Percentiles rank a stretch among this genome's conserved stretches.
phyloP scores from a whole-genome alignment of 257 asterid genomes.

The Echites panduratus region DNA sequence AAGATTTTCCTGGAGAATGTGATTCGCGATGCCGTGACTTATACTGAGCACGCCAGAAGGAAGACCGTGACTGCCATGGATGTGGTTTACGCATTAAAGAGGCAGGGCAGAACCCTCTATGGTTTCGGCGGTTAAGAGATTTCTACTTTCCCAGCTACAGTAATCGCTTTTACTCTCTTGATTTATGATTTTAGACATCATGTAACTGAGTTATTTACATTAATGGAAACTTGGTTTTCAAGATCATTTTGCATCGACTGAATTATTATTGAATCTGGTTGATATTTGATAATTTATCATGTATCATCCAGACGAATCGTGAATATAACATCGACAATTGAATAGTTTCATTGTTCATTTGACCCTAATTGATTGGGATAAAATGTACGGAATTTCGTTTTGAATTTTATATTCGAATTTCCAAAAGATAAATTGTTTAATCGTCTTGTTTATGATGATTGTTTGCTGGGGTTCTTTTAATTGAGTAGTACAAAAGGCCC shows the following conservation, averaged over 20 bases:
- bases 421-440: not conserved
- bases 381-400: not conserved
- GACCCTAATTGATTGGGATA: not conserved
- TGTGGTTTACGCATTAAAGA: constrained; percentile 27
- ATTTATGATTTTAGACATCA: not conserved
- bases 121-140: constrained; percentile 24
- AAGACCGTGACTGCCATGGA: constrained; percentile 33
- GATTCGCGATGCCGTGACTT: constrained; percentile 32
- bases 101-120: constrained; percentile 31
- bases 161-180: not conserved
- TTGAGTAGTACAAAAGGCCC: not conserved
- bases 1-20: constrained; percentile 33
- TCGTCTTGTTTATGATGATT: not conserved
- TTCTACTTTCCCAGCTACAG: too few species aligned
- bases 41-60: constrained; percentile 30
- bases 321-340: not conserved
- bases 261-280: not conserved
- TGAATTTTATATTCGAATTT: not conserved
- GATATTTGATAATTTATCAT: not conserved
- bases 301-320: not conserved
- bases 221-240: not conserved
- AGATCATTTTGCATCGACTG: not conserved
- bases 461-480: not conserved
- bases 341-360: not conserved
- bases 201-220: not conserved